Evolutionary conservation across 768 basidiomycete genomes (phyloP).

Genomic region (Pulveroboletus sp.): DNA sequence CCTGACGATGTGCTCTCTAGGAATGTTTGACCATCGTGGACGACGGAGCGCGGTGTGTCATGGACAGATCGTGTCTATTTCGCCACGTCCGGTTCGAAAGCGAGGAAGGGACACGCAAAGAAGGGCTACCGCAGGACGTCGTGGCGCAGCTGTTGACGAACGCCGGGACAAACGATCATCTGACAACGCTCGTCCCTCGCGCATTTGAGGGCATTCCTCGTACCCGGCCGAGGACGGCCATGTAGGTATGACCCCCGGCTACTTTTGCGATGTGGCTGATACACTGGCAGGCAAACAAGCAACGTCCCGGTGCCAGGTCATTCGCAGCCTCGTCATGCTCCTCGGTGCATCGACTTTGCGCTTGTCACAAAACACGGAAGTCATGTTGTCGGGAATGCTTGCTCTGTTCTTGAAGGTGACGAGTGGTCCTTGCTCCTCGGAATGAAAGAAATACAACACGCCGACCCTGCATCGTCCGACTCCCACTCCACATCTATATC

Average conservation of each 20-base stretch:
- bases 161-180: not conserved
- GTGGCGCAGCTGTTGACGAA: slow-evolving; percentile 9
- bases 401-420: not conserved
- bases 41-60: not conserved
- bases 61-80: slow-evolving; percentile 13
- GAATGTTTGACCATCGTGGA: slow-evolving; percentile 2
- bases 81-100: slow-evolving; percentile 16
- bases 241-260: slow-evolving; percentile 11
- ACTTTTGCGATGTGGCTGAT: slow-evolving; percentile 1
- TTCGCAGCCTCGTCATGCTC: not conserved
- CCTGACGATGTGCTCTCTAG: slow-evolving; percentile 8
- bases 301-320: not conserved
- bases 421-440: slow-evolving; percentile 18
- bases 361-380: slow-evolving; percentile 4
- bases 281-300: slow-evolving; percentile 8
- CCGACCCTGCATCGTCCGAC: not conserved
- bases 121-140: slow-evolving; percentile 10
- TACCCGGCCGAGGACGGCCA: slow-evolving; percentile 12
- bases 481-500: not conserved
- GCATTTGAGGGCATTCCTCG: slow-evolving; percentile 17
- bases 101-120: slow-evolving; percentile 1
- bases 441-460: slow-evolving; percentile 2
- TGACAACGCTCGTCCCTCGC: slow-evolving; percentile 8
- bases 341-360: slow-evolving; percentile 11
- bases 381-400: not conserved